phyloP scores from a whole-genome alignment of 805 yeast species.

The Kodamaea sagamina region DNA sequence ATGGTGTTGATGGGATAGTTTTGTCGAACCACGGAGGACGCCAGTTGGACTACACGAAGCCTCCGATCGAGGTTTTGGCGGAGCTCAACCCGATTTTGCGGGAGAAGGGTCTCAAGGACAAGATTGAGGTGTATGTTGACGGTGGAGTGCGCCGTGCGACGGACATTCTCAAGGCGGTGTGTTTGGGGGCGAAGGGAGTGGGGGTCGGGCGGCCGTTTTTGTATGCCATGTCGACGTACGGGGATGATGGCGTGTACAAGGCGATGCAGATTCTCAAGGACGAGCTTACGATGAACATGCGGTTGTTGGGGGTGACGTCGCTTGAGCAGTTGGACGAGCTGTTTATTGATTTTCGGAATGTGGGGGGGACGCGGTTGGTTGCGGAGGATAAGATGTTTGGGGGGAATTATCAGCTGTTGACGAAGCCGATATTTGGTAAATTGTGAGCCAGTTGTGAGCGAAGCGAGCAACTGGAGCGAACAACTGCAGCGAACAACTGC shows the following conservation, averaged over 20 bases:
- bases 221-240: slow-evolving; percentile 78
- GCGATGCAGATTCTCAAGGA: slow-evolving; percentile 63
- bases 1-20: slow-evolving; percentile 63
- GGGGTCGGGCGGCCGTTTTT: slow-evolving; percentile 78
- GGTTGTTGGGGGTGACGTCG: slow-evolving; percentile 59
- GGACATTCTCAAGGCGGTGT: slow-evolving; percentile 73
- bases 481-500: too few species aligned
- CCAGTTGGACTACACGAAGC: slow-evolving; percentile 61
- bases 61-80: slow-evolving; percentile 62
- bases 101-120: slow-evolving; percentile 42
- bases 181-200: slow-evolving; percentile 74
- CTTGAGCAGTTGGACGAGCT: slow-evolving; percentile 36
- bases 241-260: slow-evolving; percentile 68
- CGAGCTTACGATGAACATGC: slow-evolving; percentile 66
- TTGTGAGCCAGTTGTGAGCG: slow-evolving; percentile 5
- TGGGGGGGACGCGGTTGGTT: slow-evolving; percentile 30
- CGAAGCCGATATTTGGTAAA: slow-evolving; percentile 47
- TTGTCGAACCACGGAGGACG: slow-evolving; percentile 78
- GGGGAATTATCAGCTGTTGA: slow-evolving; percentile 57
- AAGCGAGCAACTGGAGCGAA: too few species aligned
- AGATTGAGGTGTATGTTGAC: slow-evolving; percentile 66
- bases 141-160: slow-evolving; percentile 81
- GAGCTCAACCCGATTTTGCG: slow-evolving; percentile 52
- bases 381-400: slow-evolving; percentile 59
- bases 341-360: slow-evolving; percentile 32